Base-by-base conservation (phyloP, 1,139 yeast species). In the Blastobotrys petasosporus region DNA sequence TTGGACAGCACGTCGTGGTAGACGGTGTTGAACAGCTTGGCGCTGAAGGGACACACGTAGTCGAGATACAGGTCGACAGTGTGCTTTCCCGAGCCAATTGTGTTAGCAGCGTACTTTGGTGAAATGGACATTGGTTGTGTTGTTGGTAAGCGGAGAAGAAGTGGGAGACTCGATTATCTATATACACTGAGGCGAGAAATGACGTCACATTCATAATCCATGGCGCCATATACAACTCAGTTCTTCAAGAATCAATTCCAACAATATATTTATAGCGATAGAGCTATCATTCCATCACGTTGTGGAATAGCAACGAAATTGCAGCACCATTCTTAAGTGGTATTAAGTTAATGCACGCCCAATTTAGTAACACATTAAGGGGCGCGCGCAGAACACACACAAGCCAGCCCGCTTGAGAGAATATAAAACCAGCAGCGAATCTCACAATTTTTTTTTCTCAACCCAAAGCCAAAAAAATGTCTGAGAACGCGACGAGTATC, bases 31-130 rank as follows among this genome's bases (percentile, higher is more conserved):
- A 73, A 87, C 48, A 84, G 56, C 61, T 79, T 84, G 40, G 75
- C 82, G 55, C 85, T 76, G 65, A 76, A 87, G 1, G 84, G 90
- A 62, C 96, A 87, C 52, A 54, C 69, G 70, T 83, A 86, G 67
- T 87, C 96, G 42, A 86, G 65, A 64, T 77, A 87, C 39, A 87
- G 48, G 50, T 79, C 82, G 45, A 79, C 68, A 0, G 71, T 60
- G 52, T 70, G 59, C 30, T 49, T 45, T 28, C 59, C 57, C 9
- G 53, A 34, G 17, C 67, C 67, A 4, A 59, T 39, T 2, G 50
- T 54, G 40, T 65, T 65, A 31, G 64, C 53, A 2, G 51, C 50
- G 52, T 57, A 63, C 25, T 58, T 52, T 15, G 68, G 67, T 33
- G 63, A 46, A 40, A 64, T 59, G 16, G 62, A 51, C 65, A 63